These are phyloP conservation scores for Solanum gracilifrons DNA, from an alignment of 257 asterid genomes.

Conservation along the genomic window DNA sequence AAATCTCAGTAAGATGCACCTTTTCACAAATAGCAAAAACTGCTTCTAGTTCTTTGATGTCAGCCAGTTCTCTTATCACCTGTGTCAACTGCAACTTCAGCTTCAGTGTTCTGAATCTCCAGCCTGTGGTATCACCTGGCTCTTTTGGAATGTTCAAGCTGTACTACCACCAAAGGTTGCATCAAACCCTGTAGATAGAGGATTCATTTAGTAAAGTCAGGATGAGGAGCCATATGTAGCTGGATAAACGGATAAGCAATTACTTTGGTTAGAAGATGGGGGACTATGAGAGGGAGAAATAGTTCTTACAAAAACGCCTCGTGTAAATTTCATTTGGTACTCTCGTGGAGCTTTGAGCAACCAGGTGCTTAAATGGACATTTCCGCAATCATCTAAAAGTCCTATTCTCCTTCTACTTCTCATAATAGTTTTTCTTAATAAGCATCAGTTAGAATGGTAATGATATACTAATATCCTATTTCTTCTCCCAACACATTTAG, in stretches of 20 bases:
- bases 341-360: background rate
- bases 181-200: slow-evolving; percentile 22
- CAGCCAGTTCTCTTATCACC: slow-evolving; percentile 25
- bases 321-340: background rate
- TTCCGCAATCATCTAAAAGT: background rate
- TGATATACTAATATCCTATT: background rate
- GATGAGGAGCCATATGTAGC: slow-evolving; percentile 5
- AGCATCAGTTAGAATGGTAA: background rate
- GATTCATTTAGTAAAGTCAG: slow-evolving; percentile 13
- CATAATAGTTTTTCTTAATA: background rate
- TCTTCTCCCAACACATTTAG: background rate
- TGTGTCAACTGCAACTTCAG: slow-evolving; percentile 31
- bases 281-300: background rate
- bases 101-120: slow-evolving; percentile 47
- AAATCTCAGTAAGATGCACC: slow-evolving; percentile 28
- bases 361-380: background rate
- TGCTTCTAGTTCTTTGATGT: slow-evolving; percentile 17
- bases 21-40: slow-evolving; percentile 14
- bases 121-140: slow-evolving; percentile 14
- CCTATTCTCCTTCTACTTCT: background rate
- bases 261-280: background rate
- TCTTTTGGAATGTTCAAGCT: slow-evolving; percentile 11
- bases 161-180: slow-evolving; percentile 14
- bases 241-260: background rate
- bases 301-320: background rate